Conservation (phyloP, 2,329 filamentous ascomycete species). For the Penicillium griseofulvum region DNA sequence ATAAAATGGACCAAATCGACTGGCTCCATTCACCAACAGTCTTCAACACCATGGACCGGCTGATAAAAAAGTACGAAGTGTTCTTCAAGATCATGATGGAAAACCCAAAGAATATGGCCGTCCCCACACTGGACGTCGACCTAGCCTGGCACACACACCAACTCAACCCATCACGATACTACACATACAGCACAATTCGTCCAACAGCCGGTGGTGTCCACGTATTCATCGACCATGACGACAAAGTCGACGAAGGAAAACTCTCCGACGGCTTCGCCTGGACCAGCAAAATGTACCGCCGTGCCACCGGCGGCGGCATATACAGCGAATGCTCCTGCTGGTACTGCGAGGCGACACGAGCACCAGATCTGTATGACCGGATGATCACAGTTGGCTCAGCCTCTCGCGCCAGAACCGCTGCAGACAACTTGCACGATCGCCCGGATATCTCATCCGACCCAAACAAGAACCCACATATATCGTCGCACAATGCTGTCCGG, state of each 20-base stretch:
- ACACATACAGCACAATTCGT: slow-evolving; percentile 47
- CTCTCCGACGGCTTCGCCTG: slow-evolving; percentile 67
- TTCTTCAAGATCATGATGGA: slow-evolving; percentile 44
- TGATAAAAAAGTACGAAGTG: slow-evolving; percentile 52
- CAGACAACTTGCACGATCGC: slow-evolving; percentile 47
- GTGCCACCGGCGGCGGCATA: slow-evolving; percentile 58
- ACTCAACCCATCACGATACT: slow-evolving; percentile 23
- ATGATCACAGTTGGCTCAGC: slow-evolving; percentile 40
- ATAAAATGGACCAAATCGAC: slow-evolving; percentile 71
- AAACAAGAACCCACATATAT: slow-evolving; percentile 66
- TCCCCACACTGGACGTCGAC: slow-evolving; percentile 37
- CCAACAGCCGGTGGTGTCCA: slow-evolving; percentile 29
- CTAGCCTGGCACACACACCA: slow-evolving; percentile 39
- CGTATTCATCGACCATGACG: slow-evolving; percentile 75
- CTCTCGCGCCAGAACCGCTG: slow-evolving; percentile 53
- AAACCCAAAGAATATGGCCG: slow-evolving; percentile 32
- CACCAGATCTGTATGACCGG: slow-evolving; percentile 52
- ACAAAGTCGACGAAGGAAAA: slow-evolving; percentile 70
- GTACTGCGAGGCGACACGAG: slow-evolving; percentile 69
- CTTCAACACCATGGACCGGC: slow-evolving; percentile 59
- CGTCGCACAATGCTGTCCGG: slow-evolving; percentile 66
- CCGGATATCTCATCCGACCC: slow-evolving; percentile 48
- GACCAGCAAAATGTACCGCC: slow-evolving; percentile 69
- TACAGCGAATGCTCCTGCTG: slow-evolving; percentile 47
- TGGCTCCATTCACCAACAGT: slow-evolving; percentile 73